Percentiles rank a stretch among this genome's conserved stretches.
phyloP scores from a whole-genome alignment of 2,329 filamentous ascomycete genomes.

The Venturia nashicola region DNA sequence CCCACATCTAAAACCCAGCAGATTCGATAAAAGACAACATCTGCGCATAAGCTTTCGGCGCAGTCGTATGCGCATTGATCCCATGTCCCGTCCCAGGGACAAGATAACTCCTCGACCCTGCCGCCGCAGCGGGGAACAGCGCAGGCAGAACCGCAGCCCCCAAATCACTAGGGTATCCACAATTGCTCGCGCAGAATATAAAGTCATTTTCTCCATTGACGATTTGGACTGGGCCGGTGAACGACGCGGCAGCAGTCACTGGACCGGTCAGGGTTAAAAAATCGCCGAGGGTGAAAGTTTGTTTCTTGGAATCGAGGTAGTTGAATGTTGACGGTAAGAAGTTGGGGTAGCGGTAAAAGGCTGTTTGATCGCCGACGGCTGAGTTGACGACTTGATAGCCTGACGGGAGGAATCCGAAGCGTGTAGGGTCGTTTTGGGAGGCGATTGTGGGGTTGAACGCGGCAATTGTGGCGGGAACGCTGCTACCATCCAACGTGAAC shows the following conservation, averaged over 20 bases:
- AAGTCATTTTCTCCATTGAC: slow-evolving; percentile 8
- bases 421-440: slow-evolving; percentile 11
- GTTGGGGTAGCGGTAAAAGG: neutral
- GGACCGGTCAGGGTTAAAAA: neutral
- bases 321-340: neutral
- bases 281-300: slow-evolving; percentile 3
- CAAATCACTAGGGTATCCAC: neutral
- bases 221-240: slow-evolving; percentile 8
- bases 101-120: neutral
- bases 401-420: neutral
- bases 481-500: slow-evolving; percentile 28
- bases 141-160: neutral
- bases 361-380: neutral
- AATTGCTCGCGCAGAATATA: slow-evolving; percentile 5
- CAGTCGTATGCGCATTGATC: slow-evolving; percentile 3
- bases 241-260: neutral
- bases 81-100: slow-evolving; percentile 7
- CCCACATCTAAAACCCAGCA: neutral
- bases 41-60: slow-evolving; percentile 2
- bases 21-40: neutral
- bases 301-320: neutral
- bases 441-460: slow-evolving; percentile 18
- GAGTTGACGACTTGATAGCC: slow-evolving; percentile 3
- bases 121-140: neutral
- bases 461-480: slow-evolving; percentile 17